phyloP scores from a whole-genome alignment of 305 asterid genomes.

The Ajuga reptans region DNA sequence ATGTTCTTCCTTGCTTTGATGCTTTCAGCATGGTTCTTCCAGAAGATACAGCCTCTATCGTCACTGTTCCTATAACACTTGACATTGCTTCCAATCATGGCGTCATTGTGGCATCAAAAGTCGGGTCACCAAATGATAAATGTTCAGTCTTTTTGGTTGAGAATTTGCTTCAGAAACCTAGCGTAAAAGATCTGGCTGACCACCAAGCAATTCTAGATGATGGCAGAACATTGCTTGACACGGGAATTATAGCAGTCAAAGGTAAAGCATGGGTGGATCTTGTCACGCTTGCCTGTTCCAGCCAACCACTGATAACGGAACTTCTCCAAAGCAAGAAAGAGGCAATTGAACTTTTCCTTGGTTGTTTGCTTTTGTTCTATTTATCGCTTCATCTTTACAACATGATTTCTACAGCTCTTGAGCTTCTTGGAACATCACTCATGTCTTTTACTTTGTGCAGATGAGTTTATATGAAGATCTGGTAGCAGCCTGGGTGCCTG shows the following conservation, averaged over 20 bases:
- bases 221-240: conserved; percentile 89
- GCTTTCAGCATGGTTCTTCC: conserved; percentile 86
- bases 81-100: conserved; percentile 95
- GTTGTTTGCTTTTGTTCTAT: background rate
- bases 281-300: conserved; percentile 56
- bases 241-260: conserved; percentile 88
- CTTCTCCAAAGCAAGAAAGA: conserved; percentile 73
- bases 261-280: conserved; percentile 96
- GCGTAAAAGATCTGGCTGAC: conserved; percentile 53
- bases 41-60: conserved; percentile 68
- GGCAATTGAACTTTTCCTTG: conserved; percentile 38
- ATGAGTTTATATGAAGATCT: conserved; percentile 95
- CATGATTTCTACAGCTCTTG: conserved; percentile 9
- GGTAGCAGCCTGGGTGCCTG: conserved; percentile 98
- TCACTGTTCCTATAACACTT: conserved; percentile 89
- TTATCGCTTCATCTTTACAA: conserved; percentile 8
- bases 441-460: conserved; percentile 43
- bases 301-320: conserved; percentile 59
- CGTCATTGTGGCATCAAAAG: conserved; percentile 80
- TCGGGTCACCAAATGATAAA: conserved; percentile 30
- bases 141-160: conserved; percentile 49
- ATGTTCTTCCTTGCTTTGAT: conserved; percentile 99
- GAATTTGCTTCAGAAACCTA: conserved; percentile 91
- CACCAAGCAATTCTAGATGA: conserved; percentile 78
- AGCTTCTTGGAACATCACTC: conserved; percentile 19